phyloP scores from a whole-genome alignment of 2,329 filamentous ascomycete genomes.

The Sporothrix variecibatus region DNA sequence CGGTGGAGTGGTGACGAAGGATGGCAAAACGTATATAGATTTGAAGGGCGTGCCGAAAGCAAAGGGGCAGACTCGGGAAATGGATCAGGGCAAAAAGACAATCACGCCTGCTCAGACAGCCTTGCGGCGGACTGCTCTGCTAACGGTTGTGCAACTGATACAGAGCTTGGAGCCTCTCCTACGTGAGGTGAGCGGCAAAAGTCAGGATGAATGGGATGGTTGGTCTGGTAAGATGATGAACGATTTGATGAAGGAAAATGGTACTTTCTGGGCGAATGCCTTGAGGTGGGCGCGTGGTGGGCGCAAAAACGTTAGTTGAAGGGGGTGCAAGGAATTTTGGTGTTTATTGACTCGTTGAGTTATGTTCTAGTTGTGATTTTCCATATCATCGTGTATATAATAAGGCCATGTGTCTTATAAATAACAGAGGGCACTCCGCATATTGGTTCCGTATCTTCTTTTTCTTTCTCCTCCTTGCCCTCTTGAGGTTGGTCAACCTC shows the following conservation, averaged over 20 bases:
- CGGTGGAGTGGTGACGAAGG: constrained; percentile 62
- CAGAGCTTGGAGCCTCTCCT: constrained; percentile 82
- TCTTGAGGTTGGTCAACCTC: too few species aligned
- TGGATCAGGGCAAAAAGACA: constrained; percentile 45
- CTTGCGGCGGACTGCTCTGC: constrained; percentile 74
- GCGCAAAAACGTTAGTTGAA: constrained; percentile 66
- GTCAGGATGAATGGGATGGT: constrained; percentile 86
- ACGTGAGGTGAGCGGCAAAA: constrained; percentile 80
- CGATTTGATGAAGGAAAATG: constrained; percentile 76
- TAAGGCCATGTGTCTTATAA: not conserved
- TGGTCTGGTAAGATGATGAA: constrained; percentile 89
- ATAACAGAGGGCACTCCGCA: not conserved
- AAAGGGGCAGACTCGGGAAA: not conserved
- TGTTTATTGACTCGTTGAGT: not conserved
- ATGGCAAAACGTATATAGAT: constrained; percentile 62
- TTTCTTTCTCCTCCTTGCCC: too few species aligned
- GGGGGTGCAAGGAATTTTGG: not conserved
- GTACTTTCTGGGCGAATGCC: constrained; percentile 81
- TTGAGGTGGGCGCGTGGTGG: constrained; percentile 85
- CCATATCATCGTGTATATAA: not conserved
- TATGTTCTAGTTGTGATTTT: too few species aligned
- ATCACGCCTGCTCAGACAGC: constrained; percentile 71
- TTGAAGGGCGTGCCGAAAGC: constrained; percentile 37
- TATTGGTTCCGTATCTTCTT: too few species aligned
- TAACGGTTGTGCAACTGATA: constrained; percentile 79